These are phyloP conservation scores for Xylaria curta DNA, from an alignment of 495 filamentous ascomycete species.

Conservation along the genomic window DNA sequence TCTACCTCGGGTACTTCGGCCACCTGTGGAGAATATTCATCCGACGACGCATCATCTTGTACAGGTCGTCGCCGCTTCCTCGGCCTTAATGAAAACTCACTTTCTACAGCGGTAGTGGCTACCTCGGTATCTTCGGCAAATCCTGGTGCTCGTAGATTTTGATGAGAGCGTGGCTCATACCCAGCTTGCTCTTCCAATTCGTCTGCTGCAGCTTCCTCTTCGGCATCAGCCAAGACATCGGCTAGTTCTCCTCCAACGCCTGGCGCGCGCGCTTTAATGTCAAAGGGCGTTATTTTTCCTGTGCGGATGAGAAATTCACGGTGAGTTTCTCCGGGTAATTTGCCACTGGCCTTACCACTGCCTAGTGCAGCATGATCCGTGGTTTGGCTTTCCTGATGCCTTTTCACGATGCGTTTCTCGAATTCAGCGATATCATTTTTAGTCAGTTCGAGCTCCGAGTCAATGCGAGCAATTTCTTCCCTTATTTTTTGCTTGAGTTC, in stretches of 20 bases:
- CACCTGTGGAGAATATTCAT: constrained; percentile 49
- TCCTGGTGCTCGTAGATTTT: constrained; percentile 79
- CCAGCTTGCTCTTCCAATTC: constrained; percentile 63
- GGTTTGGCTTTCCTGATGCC: constrained; percentile 59
- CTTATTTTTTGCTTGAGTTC: constrained; percentile 55
- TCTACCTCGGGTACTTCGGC: constrained; percentile 40
- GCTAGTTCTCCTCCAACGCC: constrained; percentile 67
- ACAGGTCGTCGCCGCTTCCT: constrained; percentile 52
- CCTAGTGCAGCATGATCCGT: constrained; percentile 50
- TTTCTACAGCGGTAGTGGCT: constrained; percentile 42
- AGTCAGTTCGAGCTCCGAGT: constrained; percentile 64
- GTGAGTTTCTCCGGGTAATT: constrained; percentile 77
- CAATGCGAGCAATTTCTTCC: constrained; percentile 67
- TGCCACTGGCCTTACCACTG: constrained; percentile 50
- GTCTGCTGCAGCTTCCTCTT: constrained; percentile 58
- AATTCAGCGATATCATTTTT: constrained; percentile 79
- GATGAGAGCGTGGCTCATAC: constrained; percentile 72
- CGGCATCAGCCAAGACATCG: constrained; percentile 77
- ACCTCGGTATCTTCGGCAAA: constrained; percentile 62
- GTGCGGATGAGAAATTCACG: constrained; percentile 92
- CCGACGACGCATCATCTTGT: constrained; percentile 46
- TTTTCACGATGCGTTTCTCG: constrained; percentile 74
- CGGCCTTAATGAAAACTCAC: constrained; percentile 57
- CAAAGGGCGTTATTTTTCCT: constrained; percentile 96
- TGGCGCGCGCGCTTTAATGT: constrained; percentile 65